Evolutionary conservation across 345 rosid genomes (phyloP).

Genomic region (Citrus hindsii): DNA sequence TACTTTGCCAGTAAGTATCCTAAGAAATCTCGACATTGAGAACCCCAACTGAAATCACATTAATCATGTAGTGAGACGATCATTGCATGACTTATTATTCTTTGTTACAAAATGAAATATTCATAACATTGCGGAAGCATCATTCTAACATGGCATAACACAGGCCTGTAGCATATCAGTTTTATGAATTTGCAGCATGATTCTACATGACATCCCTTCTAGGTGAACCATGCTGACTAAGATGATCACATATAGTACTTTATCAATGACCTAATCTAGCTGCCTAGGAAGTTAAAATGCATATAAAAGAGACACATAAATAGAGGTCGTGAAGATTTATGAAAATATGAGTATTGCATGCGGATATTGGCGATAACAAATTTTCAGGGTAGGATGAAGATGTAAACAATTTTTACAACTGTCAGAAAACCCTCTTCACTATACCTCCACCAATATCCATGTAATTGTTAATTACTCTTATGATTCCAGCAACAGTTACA

Average conservation of each 20-base stretch:
- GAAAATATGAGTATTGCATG: background rate
- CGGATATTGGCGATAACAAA: too few relatives aligned
- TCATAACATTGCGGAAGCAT: background rate
- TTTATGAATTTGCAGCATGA: background rate
- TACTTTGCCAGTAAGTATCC: background rate
- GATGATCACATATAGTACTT: background rate
- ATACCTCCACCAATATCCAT: slow-evolving; percentile 98
- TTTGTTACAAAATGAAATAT: background rate
- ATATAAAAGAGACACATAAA: background rate
- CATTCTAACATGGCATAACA: background rate
- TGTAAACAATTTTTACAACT: background rate
- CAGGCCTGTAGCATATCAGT: background rate
- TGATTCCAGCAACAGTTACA: slow-evolving; percentile 90
- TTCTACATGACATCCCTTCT: background rate
- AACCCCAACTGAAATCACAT: background rate
- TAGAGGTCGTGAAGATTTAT: background rate
- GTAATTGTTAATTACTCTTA: slow-evolving; percentile 80
- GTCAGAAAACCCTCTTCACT: background rate
- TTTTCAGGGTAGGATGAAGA: background rate
- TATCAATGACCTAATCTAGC: background rate
- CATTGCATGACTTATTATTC: background rate
- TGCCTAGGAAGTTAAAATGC: background rate
- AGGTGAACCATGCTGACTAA: background rate
- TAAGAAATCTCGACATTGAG: background rate
- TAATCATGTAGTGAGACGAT: background rate